Evolutionary conservation across 768 basidiomycete species (phyloP), one percentile per base, ranked within the genome.

Genomic region (Boletus coccyginus): DNA sequence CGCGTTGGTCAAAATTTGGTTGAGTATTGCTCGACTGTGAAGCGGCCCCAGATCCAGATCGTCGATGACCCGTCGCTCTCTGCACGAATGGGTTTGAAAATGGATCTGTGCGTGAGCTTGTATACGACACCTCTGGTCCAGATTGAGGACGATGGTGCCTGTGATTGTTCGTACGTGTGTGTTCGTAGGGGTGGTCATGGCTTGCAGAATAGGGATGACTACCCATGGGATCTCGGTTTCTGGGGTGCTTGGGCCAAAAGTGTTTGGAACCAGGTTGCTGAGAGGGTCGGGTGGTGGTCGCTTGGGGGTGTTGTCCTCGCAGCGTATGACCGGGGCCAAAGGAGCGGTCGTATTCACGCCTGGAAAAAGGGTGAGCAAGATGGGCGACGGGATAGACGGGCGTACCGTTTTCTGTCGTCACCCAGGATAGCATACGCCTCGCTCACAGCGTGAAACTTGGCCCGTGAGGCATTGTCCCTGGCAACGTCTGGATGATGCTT

Each of bases 391-490:
- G 12, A 46, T 17, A 3, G 4, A 17, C 8, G 0, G 16, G 21
- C 73, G 42, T 48, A 77, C 80, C 78, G 72, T 62, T 75, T 74
- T 45, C 79, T 67, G 51, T 79, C 78, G 46, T 81, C 74, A 8
- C 77, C 74, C 9, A 81, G 67, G 19, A 79, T 58, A 1, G 74
- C 66, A 44, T 80, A 81, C 3, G 80, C 80, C 48, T 80, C 81
- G 59, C 77, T 80, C 48, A 78, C 73, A 0, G 68, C 72, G 47
- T 77, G 76, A 54, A 79, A 81, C 47, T 67, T 79, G 53, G 69
- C 66, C 52, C 70, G 73, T 2, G 79, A 72, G 4, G 56, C 45
- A 7, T 65, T 66, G 49, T 80, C 78, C 36, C 70, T 66, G 50
- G 70, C 71, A 10, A 77, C 61, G 60, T 81, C 80, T 1, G 80